Evolutionary conservation across 2,329 filamentous ascomycete genomes (phyloP), one percentile per base, ranked within the genome.

Genomic region (Tolypocladium sp.): DNA sequence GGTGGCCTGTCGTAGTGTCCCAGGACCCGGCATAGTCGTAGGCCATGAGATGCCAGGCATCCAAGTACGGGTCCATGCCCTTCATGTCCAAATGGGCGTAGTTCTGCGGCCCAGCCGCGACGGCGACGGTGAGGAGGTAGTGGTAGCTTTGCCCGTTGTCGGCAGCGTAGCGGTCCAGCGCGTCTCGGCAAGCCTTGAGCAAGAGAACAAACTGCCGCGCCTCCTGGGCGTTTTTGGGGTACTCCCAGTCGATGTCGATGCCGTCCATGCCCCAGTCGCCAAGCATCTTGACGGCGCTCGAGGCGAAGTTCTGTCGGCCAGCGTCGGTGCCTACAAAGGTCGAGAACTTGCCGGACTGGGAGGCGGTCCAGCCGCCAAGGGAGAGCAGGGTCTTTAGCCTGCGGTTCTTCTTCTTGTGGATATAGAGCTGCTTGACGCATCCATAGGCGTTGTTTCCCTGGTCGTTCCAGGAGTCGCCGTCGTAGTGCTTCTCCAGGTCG

Each of bases 361-460:
- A 90, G 70, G 89, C 91, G 0, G 85, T 89, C 85, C 87, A 94
- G 20, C 91, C 91, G 46, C 91, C 91, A 61, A 95, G 88, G 41
- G 87, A 91, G 10, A 94, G 80, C n/a, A 94, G 75, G 2, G 88
- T 80, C 73, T 95, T 95, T 59, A 95, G 73, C 57, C 89, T 84
- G 25, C 90, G 84, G 70, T 95, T 84, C 64, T 80, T 75, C 74
- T 91, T 87, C 78, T 95, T 95, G 57, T 89, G 79, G 1, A 90
- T 73, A 70, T 82, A 90, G 1, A 95, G 76, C 69, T 93, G 89
- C 74, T 92, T 92, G 63, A 91, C 72, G 68, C 85, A 88, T 46
- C 91, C 91, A 67, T 91, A 92, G 56, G 86, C 83, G 68, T 93
- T 91, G 60, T 76, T 83, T 5, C 84, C 76, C 8, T 60, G 62